phyloP scores from a whole-genome alignment of 1,284 basidiomycete genomes.

The Cutaneotrichosporon sp. region DNA sequence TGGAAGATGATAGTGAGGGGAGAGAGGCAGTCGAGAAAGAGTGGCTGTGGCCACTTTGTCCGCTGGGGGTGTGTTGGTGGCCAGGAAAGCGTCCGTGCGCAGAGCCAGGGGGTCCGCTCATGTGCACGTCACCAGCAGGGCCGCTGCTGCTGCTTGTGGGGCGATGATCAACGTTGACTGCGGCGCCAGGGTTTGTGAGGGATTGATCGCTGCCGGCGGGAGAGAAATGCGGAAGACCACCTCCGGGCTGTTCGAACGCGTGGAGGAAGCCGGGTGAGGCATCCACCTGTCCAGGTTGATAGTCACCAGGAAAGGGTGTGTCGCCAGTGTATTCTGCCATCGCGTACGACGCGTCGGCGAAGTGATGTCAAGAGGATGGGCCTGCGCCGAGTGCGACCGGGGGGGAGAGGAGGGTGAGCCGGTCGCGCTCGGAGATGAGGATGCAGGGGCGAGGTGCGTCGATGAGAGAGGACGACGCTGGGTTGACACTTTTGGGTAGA shows the following conservation, averaged over 20 bases:
- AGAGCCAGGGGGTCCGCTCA: conserved; percentile 6
- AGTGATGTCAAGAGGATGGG: background rate
- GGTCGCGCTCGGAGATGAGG: background rate
- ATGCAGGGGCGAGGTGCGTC: background rate
- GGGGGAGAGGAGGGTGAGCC: background rate
- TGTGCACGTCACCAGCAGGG: conserved; percentile 1
- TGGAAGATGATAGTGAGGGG: conserved; percentile 24
- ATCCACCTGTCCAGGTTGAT: conserved; percentile 23
- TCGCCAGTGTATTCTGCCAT: conserved; percentile 21
- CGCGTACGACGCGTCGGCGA: background rate
- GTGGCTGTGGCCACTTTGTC: conserved; percentile 19
- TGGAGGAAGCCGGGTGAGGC: conserved; percentile 20
- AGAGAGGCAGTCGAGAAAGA: conserved; percentile 27
- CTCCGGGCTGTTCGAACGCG: conserved; percentile 13
- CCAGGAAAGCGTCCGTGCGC: conserved; percentile 9
- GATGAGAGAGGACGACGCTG: background rate
- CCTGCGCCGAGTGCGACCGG: background rate
- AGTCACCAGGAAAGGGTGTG: conserved; percentile 26
- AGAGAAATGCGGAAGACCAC: conserved; percentile 22
- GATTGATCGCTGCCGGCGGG: conserved; percentile 24
- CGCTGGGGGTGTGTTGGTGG: conserved; percentile 15
- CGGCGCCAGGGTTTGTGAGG: conserved; percentile 13
- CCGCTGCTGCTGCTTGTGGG: conserved; percentile 9
- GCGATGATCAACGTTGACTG: conserved; percentile 15
- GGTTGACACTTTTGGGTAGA: background rate